These are phyloP conservation scores for Colletotrichum coccodes DNA, from an alignment of 2,329 filamentous ascomycete genomes.

Conservation along the genomic window DNA sequence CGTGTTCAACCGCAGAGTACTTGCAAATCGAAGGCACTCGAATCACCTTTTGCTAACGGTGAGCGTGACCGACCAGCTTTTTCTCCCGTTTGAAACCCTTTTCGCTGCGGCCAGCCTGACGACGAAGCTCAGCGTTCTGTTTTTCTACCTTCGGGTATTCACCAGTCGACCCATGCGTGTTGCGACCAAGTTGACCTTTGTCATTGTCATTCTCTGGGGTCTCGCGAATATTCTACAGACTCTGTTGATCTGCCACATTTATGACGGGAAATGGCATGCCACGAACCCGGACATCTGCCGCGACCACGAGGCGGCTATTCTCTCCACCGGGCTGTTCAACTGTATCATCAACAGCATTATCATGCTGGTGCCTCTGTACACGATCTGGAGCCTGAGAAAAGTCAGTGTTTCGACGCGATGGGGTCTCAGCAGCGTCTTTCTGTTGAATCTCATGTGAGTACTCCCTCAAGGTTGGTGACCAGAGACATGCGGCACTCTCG, in stretches of 20 bases:
- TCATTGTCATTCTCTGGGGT: slow-evolving; percentile 40
- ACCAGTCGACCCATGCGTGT: slow-evolving; percentile 42
- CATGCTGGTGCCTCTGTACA: slow-evolving; percentile 48
- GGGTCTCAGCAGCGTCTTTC: slow-evolving; percentile 41
- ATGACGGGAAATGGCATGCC: slow-evolving; percentile 27
- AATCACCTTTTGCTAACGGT: neutral
- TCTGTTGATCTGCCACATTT: slow-evolving; percentile 39
- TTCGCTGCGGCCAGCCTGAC: slow-evolving; percentile 47
- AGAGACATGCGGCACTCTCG: too few relatives aligned
- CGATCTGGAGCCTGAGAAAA: slow-evolving; percentile 47
- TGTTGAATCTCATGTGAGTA: slow-evolving; percentile 41
- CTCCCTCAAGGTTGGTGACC: too few relatives aligned
- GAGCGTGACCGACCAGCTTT: slow-evolving; percentile 38
- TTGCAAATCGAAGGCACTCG: neutral
- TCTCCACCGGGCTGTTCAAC: slow-evolving; percentile 50
- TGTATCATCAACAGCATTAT: slow-evolving; percentile 50
- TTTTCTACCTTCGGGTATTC: slow-evolving; percentile 55
- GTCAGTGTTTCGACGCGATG: slow-evolving; percentile 39
- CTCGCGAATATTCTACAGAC: slow-evolving; percentile 38
- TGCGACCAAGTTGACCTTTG: slow-evolving; percentile 36
- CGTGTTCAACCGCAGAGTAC: too few relatives aligned
- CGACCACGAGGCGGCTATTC: slow-evolving; percentile 48
- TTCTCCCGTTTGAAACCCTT: slow-evolving; percentile 49
- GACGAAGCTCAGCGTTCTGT: slow-evolving; percentile 52
- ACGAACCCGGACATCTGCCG: slow-evolving; percentile 45